These are phyloP conservation scores for Pycnococcus provasolii DNA, from an alignment of 139 green algal species.

Conservation along the genomic window DNA sequence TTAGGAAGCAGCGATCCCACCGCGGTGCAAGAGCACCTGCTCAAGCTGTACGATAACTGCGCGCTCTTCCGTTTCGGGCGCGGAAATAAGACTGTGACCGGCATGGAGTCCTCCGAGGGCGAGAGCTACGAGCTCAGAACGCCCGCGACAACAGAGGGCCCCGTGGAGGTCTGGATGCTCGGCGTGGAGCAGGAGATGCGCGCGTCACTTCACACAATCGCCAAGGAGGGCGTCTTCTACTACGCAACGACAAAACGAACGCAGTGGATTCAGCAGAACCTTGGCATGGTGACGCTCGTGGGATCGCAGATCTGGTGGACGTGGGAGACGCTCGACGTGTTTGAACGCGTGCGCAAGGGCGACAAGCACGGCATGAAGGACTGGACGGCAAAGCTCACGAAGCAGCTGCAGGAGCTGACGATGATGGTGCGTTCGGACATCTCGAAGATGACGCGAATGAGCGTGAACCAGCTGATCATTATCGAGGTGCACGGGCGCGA, in stretches of 20 bases:
- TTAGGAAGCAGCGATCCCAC: constrained; percentile 64
- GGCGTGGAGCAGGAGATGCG: constrained; percentile 70
- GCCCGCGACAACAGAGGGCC: constrained; percentile 54
- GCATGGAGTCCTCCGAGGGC: constrained; percentile 69
- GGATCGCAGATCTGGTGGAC: constrained; percentile 83
- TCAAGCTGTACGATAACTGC: constrained; percentile 90
- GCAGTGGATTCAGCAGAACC: constrained; percentile 68
- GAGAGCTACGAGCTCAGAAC: constrained; percentile 66
- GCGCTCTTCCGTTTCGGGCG: constrained; percentile 59
- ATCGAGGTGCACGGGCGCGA: constrained; percentile 74
- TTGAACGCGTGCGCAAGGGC: constrained; percentile 49
- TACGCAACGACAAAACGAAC: constrained; percentile 50
- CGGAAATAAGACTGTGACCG: constrained; percentile 68
- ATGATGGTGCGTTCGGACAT: constrained; percentile 66
- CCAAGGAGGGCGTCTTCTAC: constrained; percentile 63
- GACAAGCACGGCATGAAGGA: constrained; percentile 76
- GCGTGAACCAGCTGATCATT: constrained; percentile 78
- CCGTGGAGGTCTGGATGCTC: constrained; percentile 74
- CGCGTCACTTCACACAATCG: constrained; percentile 53
- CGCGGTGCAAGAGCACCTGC: constrained; percentile 76
- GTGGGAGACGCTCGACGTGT: constrained; percentile 77
- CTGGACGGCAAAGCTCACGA: constrained; percentile 55
- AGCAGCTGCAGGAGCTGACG: constrained; percentile 62
- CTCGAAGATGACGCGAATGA: constrained; percentile 52
- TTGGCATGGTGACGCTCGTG: constrained; percentile 78